Percentiles rank a stretch among this genome's conserved stretches.
These are phyloP conservation scores for Yamadazyma atmosphaerica DNA, from an alignment of 1,139 yeast species.

Conservation along the genomic window DNA sequence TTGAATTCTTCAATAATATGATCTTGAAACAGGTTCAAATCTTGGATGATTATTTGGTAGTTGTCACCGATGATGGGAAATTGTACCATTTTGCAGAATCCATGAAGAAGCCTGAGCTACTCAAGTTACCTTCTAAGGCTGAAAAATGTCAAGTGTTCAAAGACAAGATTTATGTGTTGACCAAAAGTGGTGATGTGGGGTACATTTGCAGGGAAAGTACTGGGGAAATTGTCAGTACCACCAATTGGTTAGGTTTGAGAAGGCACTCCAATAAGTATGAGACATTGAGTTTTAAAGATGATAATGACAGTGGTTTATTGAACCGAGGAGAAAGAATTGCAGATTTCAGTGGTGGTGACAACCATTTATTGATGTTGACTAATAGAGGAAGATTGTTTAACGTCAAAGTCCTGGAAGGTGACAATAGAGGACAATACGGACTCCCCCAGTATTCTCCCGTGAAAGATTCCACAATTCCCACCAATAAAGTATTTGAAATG, in stretches of 20 bases:
- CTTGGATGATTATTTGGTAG: slow-evolving; percentile 50
- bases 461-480: slow-evolving; percentile 26
- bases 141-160: slow-evolving; percentile 54
- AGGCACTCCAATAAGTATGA: slow-evolving; percentile 7
- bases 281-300: slow-evolving; percentile 6
- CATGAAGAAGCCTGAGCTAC: slow-evolving; percentile 20
- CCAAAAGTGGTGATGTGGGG: slow-evolving; percentile 51
- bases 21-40: slow-evolving; percentile 59
- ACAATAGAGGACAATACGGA: slow-evolving; percentile 80
- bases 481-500: slow-evolving; percentile 33
- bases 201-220: slow-evolving; percentile 45
- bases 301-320: slow-evolving; percentile 14
- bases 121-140: slow-evolving; percentile 44
- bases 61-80: slow-evolving; percentile 72
- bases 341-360: slow-evolving; percentile 59
- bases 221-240: not conserved
- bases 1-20: slow-evolving; percentile 64
- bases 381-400: slow-evolving; percentile 65
- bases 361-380: slow-evolving; percentile 66
- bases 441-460: slow-evolving; percentile 70
- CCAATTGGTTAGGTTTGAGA: slow-evolving; percentile 22
- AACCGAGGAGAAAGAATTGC: slow-evolving; percentile 47
- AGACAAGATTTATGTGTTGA: slow-evolving; percentile 58
- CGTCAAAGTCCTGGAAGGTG: slow-evolving; percentile 52
- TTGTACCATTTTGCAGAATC: slow-evolving; percentile 63